Conservation (phyloP, 208 protist genomes). For the Balamuthia mandrillaris region DNA sequence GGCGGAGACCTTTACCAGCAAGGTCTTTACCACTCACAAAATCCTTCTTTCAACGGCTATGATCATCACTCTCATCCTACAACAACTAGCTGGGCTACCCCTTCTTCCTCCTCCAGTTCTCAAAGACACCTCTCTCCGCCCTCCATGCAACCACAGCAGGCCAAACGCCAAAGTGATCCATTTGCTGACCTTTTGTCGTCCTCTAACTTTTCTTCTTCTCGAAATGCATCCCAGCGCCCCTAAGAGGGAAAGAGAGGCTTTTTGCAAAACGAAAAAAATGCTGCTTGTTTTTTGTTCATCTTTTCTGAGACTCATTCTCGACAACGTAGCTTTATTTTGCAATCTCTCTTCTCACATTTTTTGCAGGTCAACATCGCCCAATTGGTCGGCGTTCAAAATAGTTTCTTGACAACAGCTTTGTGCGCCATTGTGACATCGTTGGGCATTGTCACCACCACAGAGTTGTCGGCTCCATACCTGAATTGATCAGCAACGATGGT, state of each 20-base stretch:
- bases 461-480: constrained; percentile 55
- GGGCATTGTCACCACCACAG: constrained; percentile 63
- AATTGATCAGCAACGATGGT: constrained; percentile 67
- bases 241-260: not conserved
- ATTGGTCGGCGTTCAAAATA: not conserved
- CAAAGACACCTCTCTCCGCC: no score
- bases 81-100: no score
- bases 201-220: no score
- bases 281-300: not conserved
- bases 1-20: no score
- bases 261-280: not conserved
- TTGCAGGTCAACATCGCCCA: not conserved
- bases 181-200: no score
- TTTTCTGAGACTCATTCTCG: not conserved
- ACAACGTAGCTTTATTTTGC: not conserved
- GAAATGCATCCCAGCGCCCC: no score
- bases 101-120: no score
- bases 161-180: no score
- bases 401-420: constrained; percentile 33
- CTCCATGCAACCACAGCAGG: no score
- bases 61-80: no score
- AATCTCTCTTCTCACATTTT: not conserved
- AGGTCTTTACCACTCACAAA: no score
- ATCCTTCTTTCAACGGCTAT: no score
- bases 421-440: constrained; percentile 58